These are phyloP conservation scores for Pythium apleroticum DNA, from an alignment of 352 stramenopile genomes.

Conservation along the genomic window DNA sequence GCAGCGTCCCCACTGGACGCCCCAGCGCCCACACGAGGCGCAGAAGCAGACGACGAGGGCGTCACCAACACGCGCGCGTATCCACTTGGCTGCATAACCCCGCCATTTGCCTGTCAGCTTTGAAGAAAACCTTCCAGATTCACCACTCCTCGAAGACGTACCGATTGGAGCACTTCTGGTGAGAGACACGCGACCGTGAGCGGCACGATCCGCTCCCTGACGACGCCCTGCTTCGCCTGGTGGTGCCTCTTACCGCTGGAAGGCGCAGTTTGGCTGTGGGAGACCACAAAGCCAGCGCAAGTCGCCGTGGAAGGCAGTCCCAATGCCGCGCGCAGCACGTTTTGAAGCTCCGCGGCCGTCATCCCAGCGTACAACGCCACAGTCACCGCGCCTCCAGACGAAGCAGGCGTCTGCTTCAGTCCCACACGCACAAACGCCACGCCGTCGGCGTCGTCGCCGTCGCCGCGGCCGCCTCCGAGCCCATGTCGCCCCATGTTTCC, in stretches of 20 bases:
- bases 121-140: background rate
- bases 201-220: slow-evolving; percentile 43
- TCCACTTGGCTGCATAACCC: slow-evolving; percentile 6
- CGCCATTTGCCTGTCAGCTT: background rate
- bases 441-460: slow-evolving; percentile 11
- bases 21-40: background rate
- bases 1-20: background rate
- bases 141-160: background rate
- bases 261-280: background rate
- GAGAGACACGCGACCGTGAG: slow-evolving; percentile 57
- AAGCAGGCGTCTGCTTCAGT: background rate
- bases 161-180: slow-evolving; percentile 41
- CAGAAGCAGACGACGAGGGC: background rate
- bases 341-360: slow-evolving; percentile 41
- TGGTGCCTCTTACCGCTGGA: background rate
- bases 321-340: slow-evolving; percentile 40
- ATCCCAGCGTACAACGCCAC: slow-evolving; percentile 65
- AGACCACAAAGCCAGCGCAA: slow-evolving; percentile 45
- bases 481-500: background rate
- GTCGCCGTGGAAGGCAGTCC: slow-evolving; percentile 11
- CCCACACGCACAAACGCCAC: slow-evolving; percentile 21
- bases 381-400: slow-evolving; percentile 16
- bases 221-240: background rate
- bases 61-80: slow-evolving; percentile 30
- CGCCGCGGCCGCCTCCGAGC: background rate